Conservation (phyloP, 2,329 filamentous ascomycete genomes). For the Diaporthe eres region DNA sequence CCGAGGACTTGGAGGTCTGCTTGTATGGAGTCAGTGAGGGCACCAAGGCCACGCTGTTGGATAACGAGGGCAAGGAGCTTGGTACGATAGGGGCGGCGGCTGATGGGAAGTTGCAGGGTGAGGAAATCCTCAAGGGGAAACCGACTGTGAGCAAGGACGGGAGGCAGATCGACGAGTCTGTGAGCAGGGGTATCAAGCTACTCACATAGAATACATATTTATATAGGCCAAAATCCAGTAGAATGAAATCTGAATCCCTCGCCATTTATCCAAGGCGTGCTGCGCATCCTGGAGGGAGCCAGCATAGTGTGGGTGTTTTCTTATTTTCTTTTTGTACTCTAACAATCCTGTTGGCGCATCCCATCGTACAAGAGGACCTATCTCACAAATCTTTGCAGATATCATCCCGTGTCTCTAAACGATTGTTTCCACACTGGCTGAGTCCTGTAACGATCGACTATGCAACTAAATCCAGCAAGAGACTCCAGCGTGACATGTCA, state of each 20-base stretch:
- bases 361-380: not conserved
- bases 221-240: not conserved
- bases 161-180: slow-evolving; percentile 35
- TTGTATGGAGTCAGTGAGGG: slow-evolving; percentile 60
- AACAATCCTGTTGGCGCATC: not conserved
- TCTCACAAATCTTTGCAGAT: slow-evolving; percentile 4
- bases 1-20: slow-evolving; percentile 61
- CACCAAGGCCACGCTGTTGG: slow-evolving; percentile 58
- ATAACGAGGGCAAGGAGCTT: slow-evolving; percentile 57
- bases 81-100: slow-evolving; percentile 56
- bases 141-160: slow-evolving; percentile 43
- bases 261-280: not conserved
- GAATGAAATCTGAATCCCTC: not conserved
- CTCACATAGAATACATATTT: slow-evolving; percentile 20
- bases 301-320: not conserved
- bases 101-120: slow-evolving; percentile 57
- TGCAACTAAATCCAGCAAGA: not conserved
- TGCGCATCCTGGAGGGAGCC: not conserved
- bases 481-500: not conserved
- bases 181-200: slow-evolving; percentile 26
- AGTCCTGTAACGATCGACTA: not conserved
- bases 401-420: not conserved
- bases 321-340: not conserved
- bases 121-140: slow-evolving; percentile 56
- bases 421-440: not conserved